Conservation (phyloP, 108 stramenopile species). For the Pseudonitzschia multistriata region DNA sequence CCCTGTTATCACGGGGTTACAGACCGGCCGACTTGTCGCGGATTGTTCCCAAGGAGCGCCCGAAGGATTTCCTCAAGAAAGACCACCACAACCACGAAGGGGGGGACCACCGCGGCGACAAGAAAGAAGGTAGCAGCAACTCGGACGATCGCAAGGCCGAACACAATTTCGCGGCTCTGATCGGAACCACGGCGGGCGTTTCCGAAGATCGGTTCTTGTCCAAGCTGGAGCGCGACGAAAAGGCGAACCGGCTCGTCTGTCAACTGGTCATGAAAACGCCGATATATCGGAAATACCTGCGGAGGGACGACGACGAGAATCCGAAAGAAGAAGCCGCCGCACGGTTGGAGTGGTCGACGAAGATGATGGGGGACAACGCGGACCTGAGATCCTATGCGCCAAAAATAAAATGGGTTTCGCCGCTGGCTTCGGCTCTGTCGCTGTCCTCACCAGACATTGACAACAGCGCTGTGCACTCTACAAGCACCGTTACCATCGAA, state of each 20-base stretch:
- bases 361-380: slow-evolving; percentile 23
- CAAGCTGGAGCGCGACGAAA: slow-evolving; percentile 33
- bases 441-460: background rate
- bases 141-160: background rate
- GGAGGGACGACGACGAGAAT: slow-evolving; percentile 31
- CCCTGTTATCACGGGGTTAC: slow-evolving; percentile 46
- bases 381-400: slow-evolving; percentile 23
- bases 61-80: slow-evolving; percentile 13
- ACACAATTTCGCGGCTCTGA: background rate
- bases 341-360: slow-evolving; percentile 4
- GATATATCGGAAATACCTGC: slow-evolving; percentile 33
- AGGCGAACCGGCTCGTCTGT: slow-evolving; percentile 37
- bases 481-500: slow-evolving; percentile 11
- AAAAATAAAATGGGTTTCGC: slow-evolving; percentile 10
- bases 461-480: background rate
- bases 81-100: slow-evolving; percentile 13
- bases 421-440: slow-evolving; percentile 10
- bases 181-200: slow-evolving; percentile 1
- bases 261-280: slow-evolving; percentile 45
- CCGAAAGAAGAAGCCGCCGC: slow-evolving; percentile 15
- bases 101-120: background rate
- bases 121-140: background rate
- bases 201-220: slow-evolving; percentile 1
- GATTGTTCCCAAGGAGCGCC: slow-evolving; percentile 30
- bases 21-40: slow-evolving; percentile 41